phyloP scores from a whole-genome alignment of 2,329 filamentous ascomycete species.

The Penicillium sp. region DNA sequence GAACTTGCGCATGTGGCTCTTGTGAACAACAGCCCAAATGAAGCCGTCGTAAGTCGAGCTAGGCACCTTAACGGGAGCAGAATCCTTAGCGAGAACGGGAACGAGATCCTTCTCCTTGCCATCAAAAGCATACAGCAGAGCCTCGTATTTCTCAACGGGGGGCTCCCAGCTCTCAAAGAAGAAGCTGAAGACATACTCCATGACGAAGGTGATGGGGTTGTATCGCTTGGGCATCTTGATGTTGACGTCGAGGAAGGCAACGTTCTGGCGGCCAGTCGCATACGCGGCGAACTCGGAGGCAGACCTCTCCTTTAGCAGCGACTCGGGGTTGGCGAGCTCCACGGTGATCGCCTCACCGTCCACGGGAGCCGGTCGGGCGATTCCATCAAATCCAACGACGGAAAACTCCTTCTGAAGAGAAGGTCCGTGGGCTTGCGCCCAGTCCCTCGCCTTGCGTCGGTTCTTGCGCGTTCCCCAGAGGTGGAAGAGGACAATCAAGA shows the following conservation, averaged over 20 bases:
- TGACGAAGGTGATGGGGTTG: slow-evolving; percentile 69
- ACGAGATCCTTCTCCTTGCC: slow-evolving; percentile 82
- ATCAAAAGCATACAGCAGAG: slow-evolving; percentile 83
- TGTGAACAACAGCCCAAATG: slow-evolving; percentile 94
- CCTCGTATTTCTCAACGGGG: slow-evolving; percentile 72
- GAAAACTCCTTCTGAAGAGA: slow-evolving; percentile 79
- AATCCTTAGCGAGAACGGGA: slow-evolving; percentile 62
- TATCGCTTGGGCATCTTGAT: slow-evolving; percentile 80
- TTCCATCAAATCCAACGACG: slow-evolving; percentile 73
- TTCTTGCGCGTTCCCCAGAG: slow-evolving; percentile 79
- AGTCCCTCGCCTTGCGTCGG: slow-evolving; percentile 73
- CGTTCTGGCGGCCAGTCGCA: slow-evolving; percentile 86
- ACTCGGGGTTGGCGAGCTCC: slow-evolving; percentile 53
- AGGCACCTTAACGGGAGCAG: slow-evolving; percentile 53
- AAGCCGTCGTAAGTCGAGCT: slow-evolving; percentile 79
- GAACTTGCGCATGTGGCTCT: slow-evolving; percentile 85
- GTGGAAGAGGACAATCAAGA: slow-evolving; percentile 74
- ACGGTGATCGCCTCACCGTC: slow-evolving; percentile 44
- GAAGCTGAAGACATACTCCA: slow-evolving; percentile 69
- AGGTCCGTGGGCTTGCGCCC: slow-evolving; percentile 73
- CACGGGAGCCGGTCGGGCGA: slow-evolving; percentile 47
- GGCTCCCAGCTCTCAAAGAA: slow-evolving; percentile 74
- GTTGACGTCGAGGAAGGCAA: slow-evolving; percentile 85
- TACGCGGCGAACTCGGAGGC: slow-evolving; percentile 85
- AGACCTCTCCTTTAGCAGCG: slow-evolving; percentile 78